Conservation (phyloP, 331 rosid genomes). For the Rosa hybrid region DNA sequence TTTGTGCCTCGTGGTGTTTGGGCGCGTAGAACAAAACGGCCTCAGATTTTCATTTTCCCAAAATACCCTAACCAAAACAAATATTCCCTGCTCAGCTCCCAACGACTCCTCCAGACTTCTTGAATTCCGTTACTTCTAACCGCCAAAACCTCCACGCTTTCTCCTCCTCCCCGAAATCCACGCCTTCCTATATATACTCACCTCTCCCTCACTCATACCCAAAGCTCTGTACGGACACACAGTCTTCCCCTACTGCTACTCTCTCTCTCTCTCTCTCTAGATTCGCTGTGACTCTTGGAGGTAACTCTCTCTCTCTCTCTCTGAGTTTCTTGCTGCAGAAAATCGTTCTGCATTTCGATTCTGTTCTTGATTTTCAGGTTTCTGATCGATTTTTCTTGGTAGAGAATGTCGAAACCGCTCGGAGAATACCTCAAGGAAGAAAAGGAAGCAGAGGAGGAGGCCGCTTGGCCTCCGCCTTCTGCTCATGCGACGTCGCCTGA, state of each 20-base stretch:
- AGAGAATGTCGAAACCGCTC: background rate
- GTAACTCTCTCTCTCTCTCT: background rate
- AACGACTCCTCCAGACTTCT: background rate
- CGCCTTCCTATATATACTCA: background rate
- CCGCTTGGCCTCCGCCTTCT: background rate
- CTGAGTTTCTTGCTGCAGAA: background rate
- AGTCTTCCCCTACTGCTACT: background rate
- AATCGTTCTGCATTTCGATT: constrained; percentile 2
- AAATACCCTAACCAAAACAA: background rate
- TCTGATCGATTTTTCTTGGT: background rate
- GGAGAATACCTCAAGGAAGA: background rate
- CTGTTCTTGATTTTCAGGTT: background rate
- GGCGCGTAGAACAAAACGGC: constrained; percentile 1
- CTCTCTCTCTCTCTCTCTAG: background rate
- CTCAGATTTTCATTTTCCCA: background rate
- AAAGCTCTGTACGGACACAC: background rate
- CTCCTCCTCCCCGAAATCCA: background rate
- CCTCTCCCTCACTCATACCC: background rate
- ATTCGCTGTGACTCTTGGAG: background rate
- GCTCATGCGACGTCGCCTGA: background rate
- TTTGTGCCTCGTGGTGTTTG: background rate
- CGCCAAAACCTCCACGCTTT: background rate
- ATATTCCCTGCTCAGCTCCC: background rate
- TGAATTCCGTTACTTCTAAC: constrained; percentile 11
- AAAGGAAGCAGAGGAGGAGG: background rate